Evolutionary conservation across 441 rosid genomes (phyloP), one percentile per base, ranked within the genome.

Genomic region (Croton laevigatus): DNA sequence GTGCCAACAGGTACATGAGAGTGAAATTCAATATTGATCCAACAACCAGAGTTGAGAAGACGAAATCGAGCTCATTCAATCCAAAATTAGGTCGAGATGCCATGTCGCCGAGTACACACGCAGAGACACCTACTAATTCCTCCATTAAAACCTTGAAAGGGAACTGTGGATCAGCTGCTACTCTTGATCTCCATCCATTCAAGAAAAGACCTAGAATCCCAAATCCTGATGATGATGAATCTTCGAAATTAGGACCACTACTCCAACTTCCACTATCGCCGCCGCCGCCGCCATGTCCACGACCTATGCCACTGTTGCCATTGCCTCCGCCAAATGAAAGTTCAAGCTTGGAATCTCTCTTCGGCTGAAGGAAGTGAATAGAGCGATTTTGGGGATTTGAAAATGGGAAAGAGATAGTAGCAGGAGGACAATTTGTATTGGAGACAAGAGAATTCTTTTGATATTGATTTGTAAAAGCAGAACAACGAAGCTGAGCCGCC

Each of bases 41-140:
- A 13, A 95, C 98, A 2, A 93, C 82, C 0, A 96, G 85, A 0
- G 99, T 96, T 0, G 98, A 96, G 80, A 96, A 96, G 14, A 96
- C 99, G 54, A 96, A 84, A 52, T 93, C 99, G 10, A 96, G 88
- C 80, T 96, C 99, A 44, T 93, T 85, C 12, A 95, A 89, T 34
- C 99, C 99, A 34, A 93, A 95, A 74, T 95, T 93, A 0, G 99
- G 97, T 2, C 99, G 96, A 9, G 98, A 86, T 0, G 99, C 95
- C 99, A 95, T 93, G 77, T 95, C 99, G 0, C 99, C 99, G 6
- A 91, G 81, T 27, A 95, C 94, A 63, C 89, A 84, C 36, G 99
- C 91, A 13, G 84, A 82, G 1, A 95, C 96, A 0, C 99, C 99
- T 5, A 95, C 99, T 8, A 91, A 59, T 71, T 88, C 92, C 75